Conservation (phyloP, 768 basidiomycete species). For the Boletus pseudopeckii region DNA sequence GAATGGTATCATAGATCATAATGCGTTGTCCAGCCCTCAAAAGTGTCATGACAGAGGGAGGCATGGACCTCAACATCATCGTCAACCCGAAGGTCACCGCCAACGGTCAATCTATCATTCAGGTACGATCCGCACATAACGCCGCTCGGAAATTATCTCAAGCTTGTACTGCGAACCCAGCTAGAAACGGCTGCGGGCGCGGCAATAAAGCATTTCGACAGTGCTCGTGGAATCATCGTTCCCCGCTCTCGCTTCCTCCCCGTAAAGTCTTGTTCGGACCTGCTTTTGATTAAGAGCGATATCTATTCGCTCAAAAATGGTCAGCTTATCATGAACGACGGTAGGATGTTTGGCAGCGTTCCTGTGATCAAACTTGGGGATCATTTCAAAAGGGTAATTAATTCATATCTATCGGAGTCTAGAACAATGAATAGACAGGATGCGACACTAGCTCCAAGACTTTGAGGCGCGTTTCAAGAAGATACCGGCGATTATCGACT, state of each 20-base stretch:
- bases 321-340: conserved; percentile 78
- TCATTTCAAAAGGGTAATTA: conserved; percentile 86
- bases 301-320: conserved; percentile 91
- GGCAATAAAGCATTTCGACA: conserved; percentile 90
- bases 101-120: conserved; percentile 82
- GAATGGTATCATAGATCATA: not conserved
- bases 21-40: conserved; percentile 62
- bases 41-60: conserved; percentile 81
- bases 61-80: conserved; percentile 92
- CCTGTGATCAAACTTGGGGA: conserved; percentile 98
- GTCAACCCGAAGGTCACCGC: conserved; percentile 88
- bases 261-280: conserved; percentile 83
- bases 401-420: not conserved
- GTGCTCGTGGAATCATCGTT: conserved; percentile 92
- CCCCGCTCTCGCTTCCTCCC: conserved; percentile 93
- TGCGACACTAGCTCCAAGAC: conserved; percentile 57
- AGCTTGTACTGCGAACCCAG: conserved; percentile 26
- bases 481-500: conserved; percentile 85
- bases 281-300: conserved; percentile 88
- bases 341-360: conserved; percentile 78
- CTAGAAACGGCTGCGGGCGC: conserved; percentile 93
- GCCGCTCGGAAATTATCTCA: conserved; percentile 5
- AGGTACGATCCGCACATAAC: conserved; percentile 37
- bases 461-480: conserved; percentile 96
- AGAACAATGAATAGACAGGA: not conserved